phyloP scores from a whole-genome alignment of 305 asterid species.

The Solanum aculeatissimum region DNA sequence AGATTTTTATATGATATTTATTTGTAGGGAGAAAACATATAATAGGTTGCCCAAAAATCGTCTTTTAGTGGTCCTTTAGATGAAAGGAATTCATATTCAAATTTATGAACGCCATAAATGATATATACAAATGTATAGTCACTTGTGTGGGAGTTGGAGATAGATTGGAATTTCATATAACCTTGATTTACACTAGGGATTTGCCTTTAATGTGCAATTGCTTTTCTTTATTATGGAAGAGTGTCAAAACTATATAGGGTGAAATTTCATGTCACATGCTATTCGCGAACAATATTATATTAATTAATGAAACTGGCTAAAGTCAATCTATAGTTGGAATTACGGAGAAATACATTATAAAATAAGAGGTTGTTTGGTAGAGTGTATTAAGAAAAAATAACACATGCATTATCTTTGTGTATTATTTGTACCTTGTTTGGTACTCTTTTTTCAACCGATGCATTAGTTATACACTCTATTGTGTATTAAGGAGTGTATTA shows the following conservation, averaged over 20 bases:
- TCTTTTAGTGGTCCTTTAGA: neutral
- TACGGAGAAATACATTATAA: neutral
- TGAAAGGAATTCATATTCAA: neutral
- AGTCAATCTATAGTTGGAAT: neutral
- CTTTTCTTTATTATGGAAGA: neutral
- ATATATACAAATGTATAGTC: neutral
- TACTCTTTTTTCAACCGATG: too few species aligned
- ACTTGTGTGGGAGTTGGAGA: neutral
- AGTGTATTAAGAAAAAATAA: too few species aligned
- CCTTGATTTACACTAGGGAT: neutral
- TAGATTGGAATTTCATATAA: neutral
- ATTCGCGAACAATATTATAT: neutral
- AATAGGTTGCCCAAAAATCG: neutral
- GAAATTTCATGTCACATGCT: neutral
- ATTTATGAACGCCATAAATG: neutral
- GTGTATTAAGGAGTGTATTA: too few species aligned
- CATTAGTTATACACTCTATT: too few species aligned
- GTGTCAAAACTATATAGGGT: neutral
- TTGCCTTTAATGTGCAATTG: neutral
- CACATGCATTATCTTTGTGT: too few species aligned
- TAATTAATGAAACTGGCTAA: neutral
- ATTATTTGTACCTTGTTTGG: too few species aligned
- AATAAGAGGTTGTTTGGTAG: too few species aligned
- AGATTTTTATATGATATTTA: neutral
- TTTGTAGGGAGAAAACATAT: neutral